phyloP scores from a whole-genome alignment of 2,329 filamentous ascomycete genomes.

The Raffaelea albimanens region DNA sequence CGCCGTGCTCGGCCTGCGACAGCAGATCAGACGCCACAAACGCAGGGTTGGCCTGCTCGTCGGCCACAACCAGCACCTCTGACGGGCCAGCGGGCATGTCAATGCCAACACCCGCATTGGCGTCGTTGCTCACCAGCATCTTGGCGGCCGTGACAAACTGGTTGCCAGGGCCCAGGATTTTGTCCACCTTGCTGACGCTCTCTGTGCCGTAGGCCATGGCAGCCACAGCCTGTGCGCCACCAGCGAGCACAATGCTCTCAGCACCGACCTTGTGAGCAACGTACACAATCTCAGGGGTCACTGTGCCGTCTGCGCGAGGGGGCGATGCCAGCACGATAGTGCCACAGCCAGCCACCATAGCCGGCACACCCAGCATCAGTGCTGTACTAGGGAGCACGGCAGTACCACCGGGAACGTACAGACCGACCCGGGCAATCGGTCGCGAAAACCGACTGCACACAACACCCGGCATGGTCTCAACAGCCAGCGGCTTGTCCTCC shows the following conservation, averaged over 20 bases:
- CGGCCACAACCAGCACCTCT: slow-evolving; percentile 92
- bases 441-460: slow-evolving; percentile 87
- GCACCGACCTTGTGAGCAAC: slow-evolving; percentile 94
- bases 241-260: slow-evolving; percentile 89
- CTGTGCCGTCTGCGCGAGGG: slow-evolving; percentile 75
- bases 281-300: slow-evolving; percentile 96
- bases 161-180: slow-evolving; percentile 95
- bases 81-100: slow-evolving; percentile 98
- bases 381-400: slow-evolving; percentile 95
- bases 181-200: slow-evolving; percentile 91
- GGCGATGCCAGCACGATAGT: slow-evolving; percentile 91
- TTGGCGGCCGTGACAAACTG: slow-evolving; percentile 98
- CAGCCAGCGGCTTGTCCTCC: slow-evolving; percentile 68
- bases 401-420: slow-evolving; percentile 93
- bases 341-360: slow-evolving; percentile 93
- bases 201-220: slow-evolving; percentile 97
- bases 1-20: slow-evolving; percentile 89
- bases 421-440: slow-evolving; percentile 88
- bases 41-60: slow-evolving; percentile 76
- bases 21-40: slow-evolving; percentile 94
- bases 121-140: slow-evolving; percentile 97
- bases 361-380: slow-evolving; percentile 94
- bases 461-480: slow-evolving; percentile 97
- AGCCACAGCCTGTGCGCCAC: slow-evolving; percentile 89
- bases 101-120: slow-evolving; percentile 87